Evolutionary conservation across 208 protist genomes (phyloP).

Genomic region (Naegleria lovaniensis): DNA sequence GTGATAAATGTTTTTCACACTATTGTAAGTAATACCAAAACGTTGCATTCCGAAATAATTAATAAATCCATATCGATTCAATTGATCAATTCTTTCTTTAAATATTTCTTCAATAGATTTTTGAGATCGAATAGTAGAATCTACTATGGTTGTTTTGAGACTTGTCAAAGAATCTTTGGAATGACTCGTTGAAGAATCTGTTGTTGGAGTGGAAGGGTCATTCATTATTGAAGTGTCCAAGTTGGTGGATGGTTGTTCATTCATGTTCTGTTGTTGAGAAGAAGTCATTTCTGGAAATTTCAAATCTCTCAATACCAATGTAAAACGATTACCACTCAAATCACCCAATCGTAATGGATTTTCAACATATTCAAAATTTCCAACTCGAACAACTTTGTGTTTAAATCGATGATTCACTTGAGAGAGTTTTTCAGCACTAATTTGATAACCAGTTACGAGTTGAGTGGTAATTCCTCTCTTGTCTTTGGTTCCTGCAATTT

Average conservation of each 20-base stretch:
- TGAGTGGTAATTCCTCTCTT: constrained; percentile 75
- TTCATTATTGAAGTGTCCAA: neutral
- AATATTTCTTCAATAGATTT: constrained; percentile 23
- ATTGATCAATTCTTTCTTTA: constrained; percentile 41
- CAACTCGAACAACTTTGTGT: constrained; percentile 61
- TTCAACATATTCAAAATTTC: constrained; percentile 58
- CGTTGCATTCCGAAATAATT: constrained; percentile 91
- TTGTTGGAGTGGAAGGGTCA: too few species aligned
- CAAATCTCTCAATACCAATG: constrained; percentile 68
- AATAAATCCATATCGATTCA: constrained; percentile 64
- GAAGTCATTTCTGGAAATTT: neutral
- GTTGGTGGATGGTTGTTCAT: neutral
- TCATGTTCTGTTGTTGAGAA: neutral
- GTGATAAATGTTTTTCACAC: neutral
- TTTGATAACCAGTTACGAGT: constrained; percentile 58
- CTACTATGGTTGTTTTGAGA: neutral
- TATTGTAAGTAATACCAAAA: constrained; percentile 74
- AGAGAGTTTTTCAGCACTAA: constrained; percentile 55
- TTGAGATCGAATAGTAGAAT: neutral
- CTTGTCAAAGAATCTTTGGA: too few species aligned
- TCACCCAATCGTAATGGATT: constrained; percentile 70
- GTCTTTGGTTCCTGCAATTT: constrained; percentile 83
- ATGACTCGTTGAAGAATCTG: too few species aligned
- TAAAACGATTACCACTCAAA: constrained; percentile 79
- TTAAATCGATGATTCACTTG: constrained; percentile 58